Conservation (phyloP, 345 rosid species). For the Crucihimalaya himalaica region DNA sequence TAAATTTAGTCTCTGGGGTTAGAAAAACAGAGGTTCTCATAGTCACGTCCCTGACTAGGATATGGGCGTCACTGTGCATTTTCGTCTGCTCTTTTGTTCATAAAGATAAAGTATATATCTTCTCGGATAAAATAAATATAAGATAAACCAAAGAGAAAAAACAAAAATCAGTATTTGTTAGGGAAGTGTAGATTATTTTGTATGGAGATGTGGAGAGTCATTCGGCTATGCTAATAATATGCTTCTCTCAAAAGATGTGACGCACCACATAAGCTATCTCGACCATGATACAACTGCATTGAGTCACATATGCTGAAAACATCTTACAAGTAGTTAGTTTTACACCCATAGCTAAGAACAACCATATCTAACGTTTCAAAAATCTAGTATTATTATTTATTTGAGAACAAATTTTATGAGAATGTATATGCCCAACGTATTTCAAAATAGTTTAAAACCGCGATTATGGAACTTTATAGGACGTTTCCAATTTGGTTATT, state of each 20-base stretch:
- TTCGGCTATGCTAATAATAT: background rate
- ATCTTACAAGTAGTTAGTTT: background rate
- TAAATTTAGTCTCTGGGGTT: slow-evolving; percentile 6
- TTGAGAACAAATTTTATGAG: background rate
- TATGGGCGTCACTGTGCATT: slow-evolving; percentile 41
- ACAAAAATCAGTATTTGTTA: too few relatives aligned
- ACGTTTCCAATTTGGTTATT: background rate
- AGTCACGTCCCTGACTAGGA: slow-evolving; percentile 40
- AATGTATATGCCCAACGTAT: background rate
- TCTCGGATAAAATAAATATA: background rate
- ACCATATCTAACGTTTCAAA: background rate
- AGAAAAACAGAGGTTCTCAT: slow-evolving; percentile 5
- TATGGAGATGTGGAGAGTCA: background rate
- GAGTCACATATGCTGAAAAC: background rate
- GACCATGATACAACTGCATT: background rate
- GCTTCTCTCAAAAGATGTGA: background rate
- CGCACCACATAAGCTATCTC: background rate
- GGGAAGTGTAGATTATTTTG: too few relatives aligned
- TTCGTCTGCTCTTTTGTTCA: slow-evolving; percentile 26
- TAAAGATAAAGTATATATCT: background rate
- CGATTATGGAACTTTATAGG: too few relatives aligned
- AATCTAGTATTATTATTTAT: background rate
- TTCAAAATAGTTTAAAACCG: background rate
- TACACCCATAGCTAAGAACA: background rate
- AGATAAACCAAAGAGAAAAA: background rate